These are phyloP conservation scores for Elsinoe ampelina DNA, from an alignment of 2,329 filamentous ascomycete genomes.

Conservation along the genomic window DNA sequence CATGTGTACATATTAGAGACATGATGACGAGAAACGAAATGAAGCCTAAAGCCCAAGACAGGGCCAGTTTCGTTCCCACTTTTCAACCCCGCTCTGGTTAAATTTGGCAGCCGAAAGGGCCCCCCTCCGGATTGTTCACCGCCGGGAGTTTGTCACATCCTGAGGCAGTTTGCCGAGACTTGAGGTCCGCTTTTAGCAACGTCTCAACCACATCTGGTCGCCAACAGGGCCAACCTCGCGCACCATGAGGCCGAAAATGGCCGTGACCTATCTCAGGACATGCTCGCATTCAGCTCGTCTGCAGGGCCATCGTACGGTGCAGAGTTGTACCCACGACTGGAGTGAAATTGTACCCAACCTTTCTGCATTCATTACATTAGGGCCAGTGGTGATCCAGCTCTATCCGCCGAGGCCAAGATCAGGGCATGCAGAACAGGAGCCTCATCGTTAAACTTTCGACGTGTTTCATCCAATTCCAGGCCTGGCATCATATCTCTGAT, in stretches of 20 bases:
- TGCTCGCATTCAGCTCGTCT: too few relatives aligned
- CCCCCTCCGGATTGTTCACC: too few relatives aligned
- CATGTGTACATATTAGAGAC: constrained; percentile 3
- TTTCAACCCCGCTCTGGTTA: background rate
- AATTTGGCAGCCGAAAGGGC: background rate
- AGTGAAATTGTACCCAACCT: background rate
- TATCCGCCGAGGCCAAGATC: background rate
- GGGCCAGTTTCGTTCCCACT: background rate
- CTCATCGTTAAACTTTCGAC: background rate
- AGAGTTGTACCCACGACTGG: background rate
- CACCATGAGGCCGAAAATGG: too few relatives aligned
- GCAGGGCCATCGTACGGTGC: background rate
- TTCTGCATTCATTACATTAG: background rate
- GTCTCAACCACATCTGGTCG: background rate
- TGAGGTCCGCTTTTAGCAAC: background rate
- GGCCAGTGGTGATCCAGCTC: background rate
- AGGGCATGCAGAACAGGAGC: background rate
- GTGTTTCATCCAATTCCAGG: background rate
- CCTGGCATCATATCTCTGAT: background rate
- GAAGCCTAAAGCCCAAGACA: background rate
- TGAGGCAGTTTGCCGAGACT: too few relatives aligned
- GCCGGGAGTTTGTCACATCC: too few relatives aligned
- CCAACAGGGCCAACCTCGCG: too few relatives aligned
- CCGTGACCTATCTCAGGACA: too few relatives aligned
- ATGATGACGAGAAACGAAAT: background rate